Base-by-base conservation (phyloP, 106 monocot genomes). In the Posidonia australis region DNA sequence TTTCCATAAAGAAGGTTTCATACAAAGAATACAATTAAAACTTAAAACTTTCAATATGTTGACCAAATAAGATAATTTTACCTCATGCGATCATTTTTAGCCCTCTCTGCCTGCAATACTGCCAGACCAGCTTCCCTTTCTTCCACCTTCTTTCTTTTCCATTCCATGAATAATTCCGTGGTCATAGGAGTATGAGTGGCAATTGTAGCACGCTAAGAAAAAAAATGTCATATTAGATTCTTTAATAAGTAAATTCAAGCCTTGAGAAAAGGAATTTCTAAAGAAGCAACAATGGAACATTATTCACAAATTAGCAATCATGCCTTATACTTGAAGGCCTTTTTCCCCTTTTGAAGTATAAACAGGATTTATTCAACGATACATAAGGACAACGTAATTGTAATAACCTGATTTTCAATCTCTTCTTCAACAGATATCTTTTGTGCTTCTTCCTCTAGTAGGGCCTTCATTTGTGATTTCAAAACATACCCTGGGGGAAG, bases 81-180 rank as follows among this genome's bases (percentile, higher is more conserved):
- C 96, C 96, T 91, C 98, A 99, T 88, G 36, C 98, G 82, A 63
- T 99, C 98, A 76, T 88, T 99, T 63, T 99, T 99, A 27, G 90
- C 98, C 73, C 98, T 78, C 61, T 99, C 98, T 20, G 87, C 91
- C 25, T 68, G 78, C 77, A 75, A 60, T 74, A 78, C 87, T 65
- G 85, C 84, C 64, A 83, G 74, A 56, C 79, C 78, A 60, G 81
- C 85, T 70, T 99, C 87, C 79, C 63, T 88, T 79, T 87, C 91
- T 42, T 85, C 85, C 47, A 75, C 79, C 76, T 85, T 98, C 73
- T 83, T 91, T 70, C 67, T 80, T 62, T 83, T 99, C 91, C 98
- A 99, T 83, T 88, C 72, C 66, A 75, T 66, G 64, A 99, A 99
- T 17, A 99, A 53, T 44, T 85, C 90, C 16, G 91, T 62, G 52